Conservation (phyloP, 371 early-diverging fungal genomes). For the Syncephalis plumigaleata region DNA sequence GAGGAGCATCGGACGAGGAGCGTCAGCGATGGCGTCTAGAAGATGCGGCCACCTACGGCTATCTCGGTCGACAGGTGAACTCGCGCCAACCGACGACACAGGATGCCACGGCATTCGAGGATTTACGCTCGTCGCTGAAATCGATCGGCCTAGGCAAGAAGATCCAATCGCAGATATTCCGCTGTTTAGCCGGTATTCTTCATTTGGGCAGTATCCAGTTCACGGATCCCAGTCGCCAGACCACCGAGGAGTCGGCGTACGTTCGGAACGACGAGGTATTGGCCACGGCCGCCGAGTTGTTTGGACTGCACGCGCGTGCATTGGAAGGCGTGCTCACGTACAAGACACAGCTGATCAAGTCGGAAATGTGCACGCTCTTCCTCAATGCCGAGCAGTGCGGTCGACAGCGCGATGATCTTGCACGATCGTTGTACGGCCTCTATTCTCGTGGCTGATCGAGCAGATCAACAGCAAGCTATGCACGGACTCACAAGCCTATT, state of each 20-base stretch:
- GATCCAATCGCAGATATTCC: conserved; percentile 47
- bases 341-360: conserved; percentile 37
- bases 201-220: conserved; percentile 74
- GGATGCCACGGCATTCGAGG: conserved; percentile 29
- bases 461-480: conserved; percentile 60
- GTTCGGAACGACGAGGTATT: conserved; percentile 44
- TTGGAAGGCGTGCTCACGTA: conserved; percentile 49
- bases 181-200: conserved; percentile 57
- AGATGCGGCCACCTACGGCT: conserved; percentile 27
- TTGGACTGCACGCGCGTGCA: conserved; percentile 59
- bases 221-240: conserved; percentile 6
- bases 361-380: conserved; percentile 66
- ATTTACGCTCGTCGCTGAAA: conserved; percentile 52
- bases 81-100: conserved; percentile 12
- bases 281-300: conserved; percentile 50
- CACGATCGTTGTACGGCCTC: conserved; percentile 58
- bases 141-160: conserved; percentile 59
- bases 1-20: conserved; percentile 35
- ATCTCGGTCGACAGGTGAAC: conserved; percentile 17
- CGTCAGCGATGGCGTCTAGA: conserved; percentile 23
- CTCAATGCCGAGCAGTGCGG: conserved; percentile 45
- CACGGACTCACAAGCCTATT: conserved; percentile 37
- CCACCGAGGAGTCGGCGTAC: conserved; percentile 24
- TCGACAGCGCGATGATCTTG: conserved; percentile 61
- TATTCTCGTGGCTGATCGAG: conserved; percentile 80